These are phyloP conservation scores for Batrachochytrium dendrobatidis DNA, from an alignment of 371 early-diverging fungal species.

Conservation along the genomic window DNA sequence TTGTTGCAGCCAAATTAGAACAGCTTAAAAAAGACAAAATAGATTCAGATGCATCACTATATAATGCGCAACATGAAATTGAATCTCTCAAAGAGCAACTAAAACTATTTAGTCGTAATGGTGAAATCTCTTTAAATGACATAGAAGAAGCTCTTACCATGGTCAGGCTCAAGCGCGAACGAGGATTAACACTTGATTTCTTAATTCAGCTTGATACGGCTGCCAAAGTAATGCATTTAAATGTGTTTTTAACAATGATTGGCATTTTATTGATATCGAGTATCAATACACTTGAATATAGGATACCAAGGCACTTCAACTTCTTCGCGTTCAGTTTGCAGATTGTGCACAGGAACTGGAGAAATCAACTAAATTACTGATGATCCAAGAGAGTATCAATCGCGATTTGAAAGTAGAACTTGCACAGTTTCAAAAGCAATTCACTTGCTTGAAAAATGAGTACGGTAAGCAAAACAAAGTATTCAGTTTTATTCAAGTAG, in stretches of 20 bases:
- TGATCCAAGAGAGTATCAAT: conserved; percentile 41
- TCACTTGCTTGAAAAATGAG: conserved; percentile 34
- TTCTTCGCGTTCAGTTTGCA: conserved; percentile 36
- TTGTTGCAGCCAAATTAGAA: conserved; percentile 10
- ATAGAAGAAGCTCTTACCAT: conserved; percentile 43
- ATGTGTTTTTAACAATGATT: background rate
- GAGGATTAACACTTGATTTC: conserved; percentile 31
- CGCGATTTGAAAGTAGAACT: conserved; percentile 39
- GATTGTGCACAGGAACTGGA: conserved; percentile 42
- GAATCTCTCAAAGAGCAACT: conserved; percentile 28
- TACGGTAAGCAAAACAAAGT: conserved; percentile 35
- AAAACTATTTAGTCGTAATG: conserved; percentile 20
- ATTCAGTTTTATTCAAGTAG: background rate
- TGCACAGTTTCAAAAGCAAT: conserved; percentile 23
- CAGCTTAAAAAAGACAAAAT: conserved; percentile 18
- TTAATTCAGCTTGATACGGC: conserved; percentile 18
- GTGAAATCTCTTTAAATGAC: conserved; percentile 30
- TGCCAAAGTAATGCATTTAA: background rate
- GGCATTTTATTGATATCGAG: background rate
- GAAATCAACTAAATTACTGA: conserved; percentile 31
- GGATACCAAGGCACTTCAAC: conserved; percentile 35
- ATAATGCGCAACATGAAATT: conserved; percentile 27
- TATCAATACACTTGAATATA: conserved; percentile 1
- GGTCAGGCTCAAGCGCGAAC: conserved; percentile 22
- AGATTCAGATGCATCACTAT: conserved; percentile 16